These are phyloP conservation scores for Anacardium occidentale DNA, from an alignment of 345 rosid species.

Conservation along the genomic window DNA sequence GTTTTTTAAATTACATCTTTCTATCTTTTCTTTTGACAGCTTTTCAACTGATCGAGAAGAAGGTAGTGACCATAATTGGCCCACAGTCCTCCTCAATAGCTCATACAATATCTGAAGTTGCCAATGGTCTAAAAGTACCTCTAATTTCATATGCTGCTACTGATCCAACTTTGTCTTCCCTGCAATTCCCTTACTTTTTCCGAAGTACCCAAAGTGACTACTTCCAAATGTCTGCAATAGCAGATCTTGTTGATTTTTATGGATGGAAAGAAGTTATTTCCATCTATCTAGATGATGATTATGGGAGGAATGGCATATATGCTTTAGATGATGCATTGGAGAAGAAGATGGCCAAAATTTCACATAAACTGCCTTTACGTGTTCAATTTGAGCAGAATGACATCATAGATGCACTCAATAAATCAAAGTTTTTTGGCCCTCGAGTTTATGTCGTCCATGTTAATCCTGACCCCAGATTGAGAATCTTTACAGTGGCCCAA, in stretches of 20 bases:
- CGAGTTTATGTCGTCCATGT: conserved; percentile 79
- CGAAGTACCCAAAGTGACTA: conserved; percentile 72
- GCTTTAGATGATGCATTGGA: conserved; percentile 53
- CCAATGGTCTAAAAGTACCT: conserved; percentile 68
- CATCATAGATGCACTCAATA: conserved; percentile 41
- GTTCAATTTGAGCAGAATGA: conserved; percentile 37
- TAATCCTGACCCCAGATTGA: conserved; percentile 61
- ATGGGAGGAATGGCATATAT: conserved; percentile 75
- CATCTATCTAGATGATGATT: conserved; percentile 68
- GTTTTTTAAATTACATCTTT: conserved; percentile 1
- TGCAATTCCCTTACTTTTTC: conserved; percentile 71
- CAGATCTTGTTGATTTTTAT: conserved; percentile 53
- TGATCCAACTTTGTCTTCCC: conserved; percentile 82
- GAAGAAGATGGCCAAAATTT: conserved; percentile 45
- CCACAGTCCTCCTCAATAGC: conserved; percentile 80
- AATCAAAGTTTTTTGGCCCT: conserved; percentile 52
- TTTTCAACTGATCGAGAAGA: conserved; percentile 58
- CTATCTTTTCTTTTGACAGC: conserved; percentile 40
- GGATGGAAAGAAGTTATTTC: conserved; percentile 82
- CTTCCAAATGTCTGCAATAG: conserved; percentile 78
- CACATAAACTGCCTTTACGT: conserved; percentile 55
- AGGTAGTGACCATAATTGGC: conserved; percentile 72
- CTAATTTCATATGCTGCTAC: conserved; percentile 83
- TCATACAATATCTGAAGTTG: conserved; percentile 59
- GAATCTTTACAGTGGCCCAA: conserved; percentile 55